Conservation (phyloP, 805 yeast genomes). For the Monosporozyma unispora region DNA sequence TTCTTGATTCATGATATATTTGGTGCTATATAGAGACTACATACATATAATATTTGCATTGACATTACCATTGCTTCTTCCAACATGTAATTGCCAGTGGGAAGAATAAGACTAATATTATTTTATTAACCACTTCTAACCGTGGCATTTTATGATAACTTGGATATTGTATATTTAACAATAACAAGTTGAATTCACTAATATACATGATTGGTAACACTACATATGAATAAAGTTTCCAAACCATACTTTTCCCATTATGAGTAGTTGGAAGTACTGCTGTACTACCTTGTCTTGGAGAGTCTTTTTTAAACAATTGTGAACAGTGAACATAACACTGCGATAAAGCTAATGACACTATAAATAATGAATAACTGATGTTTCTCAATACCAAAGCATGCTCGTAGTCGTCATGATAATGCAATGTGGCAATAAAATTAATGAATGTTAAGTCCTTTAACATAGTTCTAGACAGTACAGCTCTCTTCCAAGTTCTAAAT, state of each 20-base stretch:
- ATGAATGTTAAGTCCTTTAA: slow-evolving; percentile 23
- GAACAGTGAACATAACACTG: slow-evolving; percentile 25
- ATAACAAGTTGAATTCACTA: slow-evolving; percentile 25
- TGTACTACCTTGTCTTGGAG: background rate
- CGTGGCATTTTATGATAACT: slow-evolving; percentile 19
- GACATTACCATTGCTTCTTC: background rate
- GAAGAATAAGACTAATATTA: slow-evolving; percentile 18
- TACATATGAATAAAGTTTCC: slow-evolving; percentile 16
- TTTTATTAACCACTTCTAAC: slow-evolving; percentile 19
- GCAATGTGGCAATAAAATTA: slow-evolving; percentile 21
- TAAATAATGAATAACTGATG: slow-evolving; percentile 24
- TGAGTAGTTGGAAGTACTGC: background rate
- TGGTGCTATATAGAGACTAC: too few species aligned
- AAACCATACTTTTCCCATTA: slow-evolving; percentile 6
- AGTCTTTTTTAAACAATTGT: slow-evolving; percentile 13
- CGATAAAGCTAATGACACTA: slow-evolving; percentile 18
- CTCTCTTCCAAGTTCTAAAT: slow-evolving; percentile 17
- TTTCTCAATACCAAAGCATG: slow-evolving; percentile 26
- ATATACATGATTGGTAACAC: slow-evolving; percentile 21
- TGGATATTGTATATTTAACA: slow-evolving; percentile 21
- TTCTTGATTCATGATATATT: slow-evolving; percentile 2
- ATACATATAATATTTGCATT: background rate
- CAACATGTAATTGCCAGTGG: slow-evolving; percentile 20
- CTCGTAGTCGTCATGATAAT: slow-evolving; percentile 28
- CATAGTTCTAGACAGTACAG: slow-evolving; percentile 12